These are phyloP conservation scores for Curvularia eragrostidis DNA, from an alignment of 2,329 filamentous ascomycete species.

Conservation along the genomic window DNA sequence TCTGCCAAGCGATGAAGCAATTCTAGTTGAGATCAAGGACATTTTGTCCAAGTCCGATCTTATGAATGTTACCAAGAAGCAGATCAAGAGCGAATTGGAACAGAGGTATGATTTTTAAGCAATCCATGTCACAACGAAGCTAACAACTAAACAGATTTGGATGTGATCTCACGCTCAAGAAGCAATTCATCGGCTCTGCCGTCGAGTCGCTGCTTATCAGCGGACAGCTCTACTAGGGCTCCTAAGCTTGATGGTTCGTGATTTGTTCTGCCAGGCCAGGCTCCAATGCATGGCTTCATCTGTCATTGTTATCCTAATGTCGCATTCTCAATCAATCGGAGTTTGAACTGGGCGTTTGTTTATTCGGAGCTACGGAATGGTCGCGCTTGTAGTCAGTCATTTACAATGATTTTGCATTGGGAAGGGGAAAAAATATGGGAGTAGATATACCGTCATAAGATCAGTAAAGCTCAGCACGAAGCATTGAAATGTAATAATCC, in stretches of 20 bases:
- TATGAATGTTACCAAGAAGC: conserved; percentile 99
- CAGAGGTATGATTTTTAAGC: conserved; percentile 59
- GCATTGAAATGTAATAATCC: conserved; percentile 7
- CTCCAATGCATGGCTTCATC: conserved; percentile 8
- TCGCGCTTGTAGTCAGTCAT: conserved; percentile 10
- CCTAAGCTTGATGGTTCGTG: neutral
- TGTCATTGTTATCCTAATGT: conserved; percentile 17
- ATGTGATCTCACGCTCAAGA: conserved; percentile 82
- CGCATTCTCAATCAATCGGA: conserved; percentile 18
- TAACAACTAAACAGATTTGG: conserved; percentile 66
- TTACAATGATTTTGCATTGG: conserved; percentile 10
- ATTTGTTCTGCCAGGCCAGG: conserved; percentile 6
- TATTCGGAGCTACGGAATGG: conserved; percentile 5
- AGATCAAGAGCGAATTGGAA: conserved; percentile 92
- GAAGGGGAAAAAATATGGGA: conserved; percentile 9
- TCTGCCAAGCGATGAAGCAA: conserved; percentile 85
- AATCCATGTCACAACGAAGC: conserved; percentile 1
- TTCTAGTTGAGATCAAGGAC: conserved; percentile 92
- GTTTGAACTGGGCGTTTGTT: conserved; percentile 17
- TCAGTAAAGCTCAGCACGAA: conserved; percentile 2
- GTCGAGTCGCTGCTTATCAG: conserved; percentile 39
- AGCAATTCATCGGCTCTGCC: conserved; percentile 76
- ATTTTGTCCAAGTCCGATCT: conserved; percentile 90
- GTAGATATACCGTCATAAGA: conserved; percentile 11
- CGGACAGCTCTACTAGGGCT: conserved; percentile 28